phyloP scores from a whole-genome alignment of 805 yeast genomes.

The Cyberlindnera misumaiensis region DNA sequence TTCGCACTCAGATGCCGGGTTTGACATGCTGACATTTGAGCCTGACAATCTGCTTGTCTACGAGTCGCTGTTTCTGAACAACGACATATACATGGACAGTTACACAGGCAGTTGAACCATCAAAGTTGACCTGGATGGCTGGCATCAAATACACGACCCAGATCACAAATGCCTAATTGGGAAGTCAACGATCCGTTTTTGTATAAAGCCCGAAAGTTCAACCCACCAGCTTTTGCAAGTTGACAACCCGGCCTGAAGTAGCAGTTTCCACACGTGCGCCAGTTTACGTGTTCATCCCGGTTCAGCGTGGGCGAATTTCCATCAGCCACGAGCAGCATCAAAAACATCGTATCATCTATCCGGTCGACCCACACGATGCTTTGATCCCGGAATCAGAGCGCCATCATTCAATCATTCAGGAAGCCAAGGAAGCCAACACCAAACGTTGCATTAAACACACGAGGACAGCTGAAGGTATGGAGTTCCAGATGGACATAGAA shows the following conservation, averaged over 20 bases:
- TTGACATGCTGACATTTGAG: conserved; percentile 15
- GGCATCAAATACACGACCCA: too few relatives aligned
- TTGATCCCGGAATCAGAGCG: too few relatives aligned
- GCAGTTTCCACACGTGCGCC: too few relatives aligned
- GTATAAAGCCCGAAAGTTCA: too few relatives aligned
- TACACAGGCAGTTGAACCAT: not conserved
- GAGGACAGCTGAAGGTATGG: not conserved
- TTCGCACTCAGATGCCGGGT: too few relatives aligned
- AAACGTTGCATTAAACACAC: not conserved
- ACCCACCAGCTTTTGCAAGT: too few relatives aligned
- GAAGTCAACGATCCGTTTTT: not conserved
- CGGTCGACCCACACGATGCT: too few relatives aligned
- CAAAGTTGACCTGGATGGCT: not conserved
- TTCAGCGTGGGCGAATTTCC: too few relatives aligned
- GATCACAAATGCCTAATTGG: not conserved
- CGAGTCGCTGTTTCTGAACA: conserved; percentile 19
- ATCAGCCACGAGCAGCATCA: not conserved
- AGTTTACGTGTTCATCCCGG: too few relatives aligned
- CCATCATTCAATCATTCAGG: not conserved
- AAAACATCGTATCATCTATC: not conserved
- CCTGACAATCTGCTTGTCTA: conserved; percentile 17
- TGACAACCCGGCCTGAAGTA: too few relatives aligned
- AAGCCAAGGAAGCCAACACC: not conserved
- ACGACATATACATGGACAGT: conserved; percentile 21
- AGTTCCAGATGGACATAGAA: not conserved